Evolutionary conservation across 441 rosid genomes (phyloP).

Genomic region (Syzygium syzygioides): DNA sequence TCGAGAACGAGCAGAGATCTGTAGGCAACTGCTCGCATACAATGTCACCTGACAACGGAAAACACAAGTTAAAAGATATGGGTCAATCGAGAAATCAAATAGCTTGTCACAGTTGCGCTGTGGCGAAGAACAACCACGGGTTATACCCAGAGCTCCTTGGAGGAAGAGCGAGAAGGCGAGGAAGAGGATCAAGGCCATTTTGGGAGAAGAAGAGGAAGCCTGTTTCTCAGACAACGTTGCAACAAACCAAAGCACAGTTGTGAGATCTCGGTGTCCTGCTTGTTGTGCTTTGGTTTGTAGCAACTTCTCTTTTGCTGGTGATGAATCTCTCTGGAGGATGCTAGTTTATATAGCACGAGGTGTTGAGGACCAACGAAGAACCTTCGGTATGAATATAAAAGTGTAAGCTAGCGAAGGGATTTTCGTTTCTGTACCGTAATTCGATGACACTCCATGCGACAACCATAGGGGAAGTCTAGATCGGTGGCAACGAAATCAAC

Average conservation of each 20-base stretch:
- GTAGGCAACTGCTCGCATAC: slow-evolving; percentile 32
- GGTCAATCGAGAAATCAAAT: not conserved
- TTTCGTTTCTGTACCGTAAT: not conserved
- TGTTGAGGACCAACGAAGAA: not conserved
- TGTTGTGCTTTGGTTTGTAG: not conserved
- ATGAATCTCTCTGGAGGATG: not conserved
- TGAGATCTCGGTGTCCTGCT: not conserved
- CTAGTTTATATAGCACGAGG: not conserved
- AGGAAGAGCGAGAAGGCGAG: slow-evolving; percentile 24
- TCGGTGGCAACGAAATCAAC: not conserved
- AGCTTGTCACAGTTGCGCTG: not conserved
- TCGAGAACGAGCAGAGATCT: slow-evolving; percentile 26
- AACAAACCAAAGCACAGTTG: not conserved
- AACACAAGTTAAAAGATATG: not conserved
- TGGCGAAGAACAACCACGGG: not conserved
- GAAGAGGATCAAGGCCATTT: slow-evolving; percentile 2
- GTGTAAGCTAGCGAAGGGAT: not conserved
- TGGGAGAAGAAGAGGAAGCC: not conserved
- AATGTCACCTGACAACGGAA: slow-evolving; percentile 18
- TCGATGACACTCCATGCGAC: not conserved
- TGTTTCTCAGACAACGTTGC: not conserved
- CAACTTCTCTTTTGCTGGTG: not conserved
- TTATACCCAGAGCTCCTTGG: slow-evolving; percentile 27
- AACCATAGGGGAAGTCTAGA: not conserved
- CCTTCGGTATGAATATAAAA: not conserved